Evolutionary conservation across 2,329 filamentous ascomycete species (phyloP).

Genomic region (Cytospora chrysosperma): DNA sequence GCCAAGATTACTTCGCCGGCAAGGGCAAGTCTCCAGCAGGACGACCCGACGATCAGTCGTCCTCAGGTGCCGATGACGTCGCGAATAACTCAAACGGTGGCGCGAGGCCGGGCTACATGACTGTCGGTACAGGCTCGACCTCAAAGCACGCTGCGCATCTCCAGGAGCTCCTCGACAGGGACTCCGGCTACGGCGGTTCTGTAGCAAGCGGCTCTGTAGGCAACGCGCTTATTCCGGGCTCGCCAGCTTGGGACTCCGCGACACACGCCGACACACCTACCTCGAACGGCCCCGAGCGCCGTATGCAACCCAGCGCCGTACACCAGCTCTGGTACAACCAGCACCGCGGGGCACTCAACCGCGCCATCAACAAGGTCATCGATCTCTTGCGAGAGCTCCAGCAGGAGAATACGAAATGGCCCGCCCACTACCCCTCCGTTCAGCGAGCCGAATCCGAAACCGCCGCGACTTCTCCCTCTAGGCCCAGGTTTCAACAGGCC

Average conservation of each 20-base stretch:
- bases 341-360: conserved; percentile 81
- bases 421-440: conserved; percentile 89
- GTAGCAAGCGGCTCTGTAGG: conserved; percentile 59
- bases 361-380: conserved; percentile 82
- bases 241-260: conserved; percentile 44
- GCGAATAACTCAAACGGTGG: conserved; percentile 16
- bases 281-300: conserved; percentile 60
- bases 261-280: conserved; percentile 45
- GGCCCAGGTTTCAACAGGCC: conserved; percentile 63
- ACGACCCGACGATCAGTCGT: conserved; percentile 30
- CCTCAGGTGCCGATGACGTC: conserved; percentile 26
- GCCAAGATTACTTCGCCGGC: conserved; percentile 56
- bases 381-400: conserved; percentile 82
- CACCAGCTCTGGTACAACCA: conserved; percentile 95
- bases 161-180: conserved; percentile 77
- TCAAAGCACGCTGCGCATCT: conserved; percentile 80
- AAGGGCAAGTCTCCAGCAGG: conserved; percentile 51
- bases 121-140: conserved; percentile 77
- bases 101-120: conserved; percentile 63
- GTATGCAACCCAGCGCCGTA: conserved; percentile 75
- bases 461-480: conserved; percentile 48
- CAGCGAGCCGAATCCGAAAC: conserved; percentile 55
- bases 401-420: conserved; percentile 88
- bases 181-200: conserved; percentile 91
- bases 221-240: conserved; percentile 38